Base-by-base conservation (phyloP, 805 yeast genomes). In the Yarrowia hollandica region DNA sequence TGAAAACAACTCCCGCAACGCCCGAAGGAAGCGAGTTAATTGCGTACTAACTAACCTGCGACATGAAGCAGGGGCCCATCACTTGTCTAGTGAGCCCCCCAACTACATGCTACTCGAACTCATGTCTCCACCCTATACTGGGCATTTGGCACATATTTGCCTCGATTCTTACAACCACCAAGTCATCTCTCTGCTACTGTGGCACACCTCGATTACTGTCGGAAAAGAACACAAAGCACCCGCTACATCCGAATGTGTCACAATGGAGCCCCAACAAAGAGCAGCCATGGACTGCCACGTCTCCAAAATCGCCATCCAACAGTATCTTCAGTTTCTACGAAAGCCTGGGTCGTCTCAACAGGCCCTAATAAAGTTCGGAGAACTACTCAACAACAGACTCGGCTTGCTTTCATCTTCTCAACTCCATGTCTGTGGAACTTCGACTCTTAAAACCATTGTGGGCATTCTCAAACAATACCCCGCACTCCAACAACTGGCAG, bases 31-130 rank as follows among this genome's bases (percentile, higher is more conserved):
- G 23, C 35, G 52, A 28, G 52, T 44, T 25, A 44, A 44, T 35
- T 44, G 52, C 22, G 52, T 44, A 28, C 52, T 44, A 44, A 44
- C 52, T 19, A 44, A 44, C 35, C 35, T 44, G 52, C 52, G 52
- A 18, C 25, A 30, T 26, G 35, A 44, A 19, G 52, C 52, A 9
- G 35, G 52, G 1, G 52, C 52, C 6, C 34, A 44, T 12, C 52
- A 44, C n/a, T 35, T 44, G 14, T 28, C 52, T 35, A 44, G 35
- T 35, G 52, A 44, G 9, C 52, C 52, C 18, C 52, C 52, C 52
- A 44, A 19, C 52, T 44, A 44, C 52, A 28, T 28, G n/a, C 26
- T 44, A 5, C 25, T 30, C 25, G 52, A 44, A 26, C 52, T 44
- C 35, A 44, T 44, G 52, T 19, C 52, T 12, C 35, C 52, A n/a